These are phyloP conservation scores for Ustanciosporium gigantosporum DNA, from an alignment of 1,284 basidiomycete species.

Conservation along the genomic window DNA sequence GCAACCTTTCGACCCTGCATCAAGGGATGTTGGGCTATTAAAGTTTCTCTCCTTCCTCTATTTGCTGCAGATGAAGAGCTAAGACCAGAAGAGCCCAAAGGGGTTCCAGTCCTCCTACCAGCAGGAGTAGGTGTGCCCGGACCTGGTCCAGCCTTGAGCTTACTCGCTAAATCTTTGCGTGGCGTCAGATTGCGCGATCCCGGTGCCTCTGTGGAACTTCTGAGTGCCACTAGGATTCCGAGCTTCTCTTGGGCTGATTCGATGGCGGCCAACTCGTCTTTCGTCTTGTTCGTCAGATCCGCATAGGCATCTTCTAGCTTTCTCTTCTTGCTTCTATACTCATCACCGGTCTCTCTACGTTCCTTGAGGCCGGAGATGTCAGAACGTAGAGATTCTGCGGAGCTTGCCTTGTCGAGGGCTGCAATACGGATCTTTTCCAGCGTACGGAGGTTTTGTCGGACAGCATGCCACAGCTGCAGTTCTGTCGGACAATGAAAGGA, in stretches of 20 bases:
- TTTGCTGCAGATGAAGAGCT: conserved; percentile 8
- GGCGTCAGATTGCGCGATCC: conserved; percentile 21
- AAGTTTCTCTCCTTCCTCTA: conserved; percentile 17
- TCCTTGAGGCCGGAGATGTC: conserved; percentile 27
- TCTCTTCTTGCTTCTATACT: conserved; percentile 33
- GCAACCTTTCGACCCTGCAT: conserved; percentile 26
- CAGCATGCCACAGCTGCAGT: conserved; percentile 55
- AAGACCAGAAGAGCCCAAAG: conserved; percentile 16
- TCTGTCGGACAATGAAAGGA: conserved; percentile 26
- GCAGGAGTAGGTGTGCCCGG: conserved; percentile 22
- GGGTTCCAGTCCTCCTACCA: conserved; percentile 6
- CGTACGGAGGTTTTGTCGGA: conserved; percentile 43
- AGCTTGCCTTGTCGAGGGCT: conserved; percentile 22
- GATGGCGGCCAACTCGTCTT: conserved; percentile 46
- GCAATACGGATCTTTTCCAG: conserved; percentile 48
- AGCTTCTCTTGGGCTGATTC: conserved; percentile 50
- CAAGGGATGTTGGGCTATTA: conserved; percentile 31
- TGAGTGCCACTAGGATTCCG: conserved; percentile 43
- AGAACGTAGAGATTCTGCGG: conserved; percentile 16
- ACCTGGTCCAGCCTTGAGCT: conserved; percentile 7
- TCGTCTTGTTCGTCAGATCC: conserved; percentile 30
- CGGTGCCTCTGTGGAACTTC: conserved; percentile 26
- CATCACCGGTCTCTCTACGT: conserved; percentile 30
- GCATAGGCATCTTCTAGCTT: conserved; percentile 36
- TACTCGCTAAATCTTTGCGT: conserved; percentile 19